A percentile compares a stretch with the other conserved stretches of the same genome.
Conservation (phyloP, 2,329 filamentous ascomycete genomes). For the Epichloe coenophiala region DNA sequence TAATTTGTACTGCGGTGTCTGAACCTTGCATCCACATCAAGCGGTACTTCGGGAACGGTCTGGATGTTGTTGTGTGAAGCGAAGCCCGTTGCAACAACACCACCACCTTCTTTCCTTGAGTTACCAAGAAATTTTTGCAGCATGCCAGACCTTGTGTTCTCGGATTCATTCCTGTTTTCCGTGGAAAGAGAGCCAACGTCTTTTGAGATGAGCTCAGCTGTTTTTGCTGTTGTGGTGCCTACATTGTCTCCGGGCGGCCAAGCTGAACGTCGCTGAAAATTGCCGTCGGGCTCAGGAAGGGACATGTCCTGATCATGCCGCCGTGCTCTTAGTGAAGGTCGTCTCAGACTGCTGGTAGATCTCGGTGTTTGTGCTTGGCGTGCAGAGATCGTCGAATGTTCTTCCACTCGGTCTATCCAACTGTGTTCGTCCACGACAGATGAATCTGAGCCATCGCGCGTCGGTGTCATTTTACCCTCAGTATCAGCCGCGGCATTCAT, state of each 20-base stretch:
- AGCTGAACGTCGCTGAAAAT: background rate
- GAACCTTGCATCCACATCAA: slow-evolving; percentile 21
- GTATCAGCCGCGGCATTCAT: background rate
- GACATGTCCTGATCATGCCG: background rate
- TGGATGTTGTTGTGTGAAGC: slow-evolving; percentile 5
- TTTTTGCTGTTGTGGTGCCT: background rate
- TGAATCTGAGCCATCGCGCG: background rate
- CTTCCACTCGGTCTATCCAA: slow-evolving; percentile 10
- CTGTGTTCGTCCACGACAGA: background rate
- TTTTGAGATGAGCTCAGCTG: background rate
- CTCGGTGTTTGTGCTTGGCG: background rate
- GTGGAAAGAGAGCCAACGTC: background rate
- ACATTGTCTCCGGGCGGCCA: background rate
- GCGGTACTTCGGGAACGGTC: slow-evolving; percentile 22
- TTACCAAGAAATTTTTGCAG: slow-evolving; percentile 1
- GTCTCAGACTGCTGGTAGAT: background rate
- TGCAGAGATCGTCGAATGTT: background rate
- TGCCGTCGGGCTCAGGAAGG: background rate
- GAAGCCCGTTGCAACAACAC: background rate
- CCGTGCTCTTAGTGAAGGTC: background rate
- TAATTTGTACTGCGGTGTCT: slow-evolving; percentile 21
- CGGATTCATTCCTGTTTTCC: background rate
- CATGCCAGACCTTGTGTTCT: slow-evolving; percentile 7
- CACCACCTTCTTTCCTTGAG: background rate
- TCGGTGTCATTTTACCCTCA: background rate